A percentile compares a stretch with the other conserved stretches of the same genome.
Evolutionary conservation across 2,329 filamentous ascomycete species (phyloP).

Genomic region (Penicillium sp.): DNA sequence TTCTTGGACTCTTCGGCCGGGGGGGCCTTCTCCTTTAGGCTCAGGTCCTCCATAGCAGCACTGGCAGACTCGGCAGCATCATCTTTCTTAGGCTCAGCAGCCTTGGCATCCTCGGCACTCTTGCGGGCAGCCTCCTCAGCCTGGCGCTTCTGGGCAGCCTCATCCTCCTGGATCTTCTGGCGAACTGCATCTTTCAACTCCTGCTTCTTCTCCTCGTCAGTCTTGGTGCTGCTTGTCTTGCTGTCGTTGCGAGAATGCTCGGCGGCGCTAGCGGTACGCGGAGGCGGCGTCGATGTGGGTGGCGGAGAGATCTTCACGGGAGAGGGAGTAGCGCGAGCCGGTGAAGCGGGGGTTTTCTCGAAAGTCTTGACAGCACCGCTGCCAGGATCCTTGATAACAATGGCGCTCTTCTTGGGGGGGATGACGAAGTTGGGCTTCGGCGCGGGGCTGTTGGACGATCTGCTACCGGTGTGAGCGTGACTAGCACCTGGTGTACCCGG

Average conservation of each 20-base stretch:
- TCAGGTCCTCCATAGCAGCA: slow-evolving; percentile 31
- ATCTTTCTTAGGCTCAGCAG: slow-evolving; percentile 35
- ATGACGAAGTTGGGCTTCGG: slow-evolving; percentile 61
- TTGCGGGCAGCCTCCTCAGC: slow-evolving; percentile 45
- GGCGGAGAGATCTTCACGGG: slow-evolving; percentile 62
- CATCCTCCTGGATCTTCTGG: slow-evolving; percentile 55
- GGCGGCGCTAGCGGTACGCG: slow-evolving; percentile 64
- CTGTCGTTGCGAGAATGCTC: slow-evolving; percentile 69
- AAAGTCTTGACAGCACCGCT: slow-evolving; percentile 72
- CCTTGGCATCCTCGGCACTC: slow-evolving; percentile 44
- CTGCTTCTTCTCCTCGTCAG: slow-evolving; percentile 74
- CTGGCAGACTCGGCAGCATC: slow-evolving; percentile 31
- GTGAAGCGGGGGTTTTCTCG: slow-evolving; percentile 61
- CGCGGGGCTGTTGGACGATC: slow-evolving; percentile 52
- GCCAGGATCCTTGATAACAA: slow-evolving; percentile 77
- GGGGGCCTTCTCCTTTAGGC: slow-evolving; percentile 29
- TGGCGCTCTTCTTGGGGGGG: slow-evolving; percentile 65
- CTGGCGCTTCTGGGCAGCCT: slow-evolving; percentile 47
- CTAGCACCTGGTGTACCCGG: slow-evolving; percentile 48
- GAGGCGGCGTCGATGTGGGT: slow-evolving; percentile 69
- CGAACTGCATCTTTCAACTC: slow-evolving; percentile 59
- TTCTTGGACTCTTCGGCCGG: slow-evolving; percentile 23
- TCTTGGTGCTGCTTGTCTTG: slow-evolving; percentile 57
- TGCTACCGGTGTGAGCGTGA: slow-evolving; percentile 51
- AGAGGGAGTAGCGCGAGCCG: slow-evolving; percentile 53